These are phyloP conservation scores for Hypoxylon fuscum DNA, from an alignment of 495 filamentous ascomycete genomes.

Conservation along the genomic window DNA sequence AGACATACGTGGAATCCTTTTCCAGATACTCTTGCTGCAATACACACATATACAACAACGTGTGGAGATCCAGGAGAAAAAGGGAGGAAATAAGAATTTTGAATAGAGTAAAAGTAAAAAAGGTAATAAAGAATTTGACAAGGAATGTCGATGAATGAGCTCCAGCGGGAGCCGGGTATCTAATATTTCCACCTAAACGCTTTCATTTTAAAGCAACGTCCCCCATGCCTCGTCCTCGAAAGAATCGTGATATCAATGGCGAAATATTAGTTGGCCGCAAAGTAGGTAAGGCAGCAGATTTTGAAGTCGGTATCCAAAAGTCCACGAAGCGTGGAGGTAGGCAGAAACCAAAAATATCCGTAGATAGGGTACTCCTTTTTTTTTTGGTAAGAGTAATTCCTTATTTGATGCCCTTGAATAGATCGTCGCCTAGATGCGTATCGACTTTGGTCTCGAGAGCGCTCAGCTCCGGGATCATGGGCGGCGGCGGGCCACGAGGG, in stretches of 20 bases:
- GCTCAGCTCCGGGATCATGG: constrained; percentile 67
- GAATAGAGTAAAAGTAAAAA: constrained; percentile 16
- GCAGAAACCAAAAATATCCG: constrained; percentile 26
- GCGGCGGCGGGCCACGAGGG: constrained; percentile 61
- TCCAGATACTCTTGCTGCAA: constrained; percentile 22
- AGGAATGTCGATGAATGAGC: constrained; percentile 46
- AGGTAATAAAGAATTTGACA: constrained; percentile 33
- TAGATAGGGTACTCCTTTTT: constrained; percentile 19
- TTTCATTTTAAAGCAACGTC: constrained; percentile 27
- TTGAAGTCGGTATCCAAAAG: constrained; percentile 22
- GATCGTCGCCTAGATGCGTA: constrained; percentile 59
- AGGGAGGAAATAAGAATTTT: constrained; percentile 20
- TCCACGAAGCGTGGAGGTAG: constrained; percentile 9
- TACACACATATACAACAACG: constrained; percentile 36
- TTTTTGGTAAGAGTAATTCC: not conserved
- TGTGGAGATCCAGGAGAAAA: constrained; percentile 8
- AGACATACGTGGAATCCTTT: constrained; percentile 19
- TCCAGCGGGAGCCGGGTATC: constrained; percentile 49
- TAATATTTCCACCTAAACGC: constrained; percentile 32
- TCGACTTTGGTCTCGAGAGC: constrained; percentile 59
- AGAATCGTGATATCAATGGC: constrained; percentile 31
- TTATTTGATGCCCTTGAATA: constrained; percentile 66
- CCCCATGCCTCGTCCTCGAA: constrained; percentile 21
- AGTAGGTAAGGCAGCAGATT: constrained; percentile 29
- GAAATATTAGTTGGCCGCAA: constrained; percentile 37